These are phyloP conservation scores for Hippophae tibetana DNA, from an alignment of 306 rosid genomes.

Conservation along the genomic window DNA sequence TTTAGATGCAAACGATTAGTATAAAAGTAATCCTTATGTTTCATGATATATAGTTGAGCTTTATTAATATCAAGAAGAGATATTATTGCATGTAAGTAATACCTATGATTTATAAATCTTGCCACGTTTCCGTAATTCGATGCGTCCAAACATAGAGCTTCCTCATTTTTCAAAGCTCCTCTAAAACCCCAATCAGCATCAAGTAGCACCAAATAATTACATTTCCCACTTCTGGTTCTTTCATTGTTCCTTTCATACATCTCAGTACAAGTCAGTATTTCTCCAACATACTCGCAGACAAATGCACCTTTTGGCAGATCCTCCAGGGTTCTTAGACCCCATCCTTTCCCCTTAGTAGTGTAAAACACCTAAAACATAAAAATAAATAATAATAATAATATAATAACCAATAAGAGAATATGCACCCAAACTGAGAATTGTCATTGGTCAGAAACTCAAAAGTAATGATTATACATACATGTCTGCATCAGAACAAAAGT, in stretches of 20 bases:
- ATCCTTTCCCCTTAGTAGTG: constrained; percentile 76
- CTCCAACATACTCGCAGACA: constrained; percentile 87
- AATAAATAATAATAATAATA: neutral
- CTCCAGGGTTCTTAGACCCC: constrained; percentile 92
- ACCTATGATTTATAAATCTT: constrained; percentile 94
- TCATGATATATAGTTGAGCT: too few species aligned
- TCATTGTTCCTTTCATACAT: constrained; percentile 45
- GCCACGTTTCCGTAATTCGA: constrained; percentile 78
- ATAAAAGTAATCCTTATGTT: too few species aligned
- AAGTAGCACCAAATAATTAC: constrained; percentile 38
- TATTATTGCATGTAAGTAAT: neutral
- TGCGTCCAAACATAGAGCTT: constrained; percentile 83
- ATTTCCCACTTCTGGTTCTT: constrained; percentile 37
- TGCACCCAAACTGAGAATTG: neutral
- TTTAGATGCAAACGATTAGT: too few species aligned
- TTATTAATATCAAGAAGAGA: neutral
- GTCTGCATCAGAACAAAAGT: neutral
- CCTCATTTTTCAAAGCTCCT: constrained; percentile 38
- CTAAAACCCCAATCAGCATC: constrained; percentile 69
- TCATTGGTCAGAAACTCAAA: neutral
- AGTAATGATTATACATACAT: neutral
- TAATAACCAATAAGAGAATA: neutral
- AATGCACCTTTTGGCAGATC: constrained; percentile 83
- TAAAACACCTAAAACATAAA: constrained; percentile 55
- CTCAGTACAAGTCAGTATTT: constrained; percentile 62